phyloP scores from a whole-genome alignment of 257 asterid species.

The Gentiana macrophylla region DNA sequence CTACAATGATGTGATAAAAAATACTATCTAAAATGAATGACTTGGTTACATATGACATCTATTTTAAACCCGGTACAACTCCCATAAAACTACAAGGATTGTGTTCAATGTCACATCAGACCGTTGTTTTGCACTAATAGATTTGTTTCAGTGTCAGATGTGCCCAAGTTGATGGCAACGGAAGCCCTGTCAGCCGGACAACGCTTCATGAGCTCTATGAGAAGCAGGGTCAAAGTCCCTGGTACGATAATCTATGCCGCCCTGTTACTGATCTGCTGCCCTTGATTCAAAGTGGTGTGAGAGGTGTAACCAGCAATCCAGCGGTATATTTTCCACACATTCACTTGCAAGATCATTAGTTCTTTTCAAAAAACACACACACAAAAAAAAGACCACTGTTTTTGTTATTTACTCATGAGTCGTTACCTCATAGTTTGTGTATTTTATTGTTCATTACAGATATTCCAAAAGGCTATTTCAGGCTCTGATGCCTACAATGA shows the following conservation, averaged over 20 bases:
- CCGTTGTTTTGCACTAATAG: background rate
- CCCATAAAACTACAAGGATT: too few relatives aligned
- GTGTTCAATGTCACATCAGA: too few relatives aligned
- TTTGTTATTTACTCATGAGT: background rate
- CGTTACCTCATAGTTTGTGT: background rate
- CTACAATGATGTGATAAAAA: too few relatives aligned
- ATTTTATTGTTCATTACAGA: conserved; percentile 37
- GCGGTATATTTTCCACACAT: conserved; percentile 42
- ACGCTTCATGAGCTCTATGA: conserved; percentile 94
- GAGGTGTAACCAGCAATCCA: conserved; percentile 99
- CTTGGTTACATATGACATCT: too few relatives aligned
- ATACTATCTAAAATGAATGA: too few relatives aligned
- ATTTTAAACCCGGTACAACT: too few relatives aligned
- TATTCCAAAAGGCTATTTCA: conserved; percentile 97
- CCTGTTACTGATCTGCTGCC: conserved; percentile 98
- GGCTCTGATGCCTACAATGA: conserved; percentile 97
- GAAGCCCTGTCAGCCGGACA: conserved; percentile 57
- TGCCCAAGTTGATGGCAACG: conserved; percentile 68
- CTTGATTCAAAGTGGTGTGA: conserved; percentile 77
- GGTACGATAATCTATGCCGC: conserved; percentile 95
- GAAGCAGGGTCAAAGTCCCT: conserved; percentile 95
- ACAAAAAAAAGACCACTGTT: background rate
- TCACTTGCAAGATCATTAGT: background rate
- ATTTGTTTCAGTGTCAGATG: conserved; percentile 55
- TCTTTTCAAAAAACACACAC: background rate